A percentile compares a stretch with the other conserved stretches of the same genome.
Evolutionary conservation across 2,329 filamentous ascomycete species (phyloP).

Genomic region (Verticillium nonalfalfae): DNA sequence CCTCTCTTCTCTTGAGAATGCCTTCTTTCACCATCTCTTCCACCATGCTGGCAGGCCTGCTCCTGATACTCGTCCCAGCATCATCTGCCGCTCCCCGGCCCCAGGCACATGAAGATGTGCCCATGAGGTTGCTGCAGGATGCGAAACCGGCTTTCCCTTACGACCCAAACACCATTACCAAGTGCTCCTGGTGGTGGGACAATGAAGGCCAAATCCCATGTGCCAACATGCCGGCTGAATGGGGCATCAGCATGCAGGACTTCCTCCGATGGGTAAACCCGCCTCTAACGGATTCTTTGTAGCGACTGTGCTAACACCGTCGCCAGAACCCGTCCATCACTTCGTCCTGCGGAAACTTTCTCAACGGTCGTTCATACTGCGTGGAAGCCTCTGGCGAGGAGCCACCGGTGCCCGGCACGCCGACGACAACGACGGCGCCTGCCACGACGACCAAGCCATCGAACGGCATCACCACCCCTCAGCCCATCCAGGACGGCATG

Average conservation of each 20-base stretch:
- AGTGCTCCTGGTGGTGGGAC: slow-evolving; percentile 4
- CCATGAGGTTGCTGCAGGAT: too few species aligned
- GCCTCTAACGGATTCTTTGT: too few species aligned
- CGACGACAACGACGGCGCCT: neutral
- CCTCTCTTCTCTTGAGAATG: too few species aligned
- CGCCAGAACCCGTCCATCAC: slow-evolving; percentile 4
- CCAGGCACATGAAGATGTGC: too few species aligned
- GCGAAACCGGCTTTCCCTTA: neutral
- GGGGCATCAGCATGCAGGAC: neutral
- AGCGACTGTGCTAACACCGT: neutral
- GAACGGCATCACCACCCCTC: slow-evolving; percentile 7
- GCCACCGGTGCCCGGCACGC: slow-evolving; percentile 12
- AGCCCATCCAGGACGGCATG: slow-evolving; percentile 10
- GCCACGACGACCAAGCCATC: neutral
- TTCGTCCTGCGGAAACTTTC: neutral
- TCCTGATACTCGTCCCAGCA: too few species aligned
- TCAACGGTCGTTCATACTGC: neutral
- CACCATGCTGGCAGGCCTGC: too few species aligned
- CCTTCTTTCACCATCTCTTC: too few species aligned
- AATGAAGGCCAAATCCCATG: neutral
- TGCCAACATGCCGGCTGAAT: neutral
- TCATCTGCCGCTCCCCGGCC: too few species aligned
- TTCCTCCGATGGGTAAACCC: slow-evolving; percentile 6
- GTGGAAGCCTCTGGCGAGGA: slow-evolving; percentile 5
- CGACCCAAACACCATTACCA: slow-evolving; percentile 1